Base-by-base conservation (phyloP, 345 rosid genomes). In the Excoecaria cochinchinensis region DNA sequence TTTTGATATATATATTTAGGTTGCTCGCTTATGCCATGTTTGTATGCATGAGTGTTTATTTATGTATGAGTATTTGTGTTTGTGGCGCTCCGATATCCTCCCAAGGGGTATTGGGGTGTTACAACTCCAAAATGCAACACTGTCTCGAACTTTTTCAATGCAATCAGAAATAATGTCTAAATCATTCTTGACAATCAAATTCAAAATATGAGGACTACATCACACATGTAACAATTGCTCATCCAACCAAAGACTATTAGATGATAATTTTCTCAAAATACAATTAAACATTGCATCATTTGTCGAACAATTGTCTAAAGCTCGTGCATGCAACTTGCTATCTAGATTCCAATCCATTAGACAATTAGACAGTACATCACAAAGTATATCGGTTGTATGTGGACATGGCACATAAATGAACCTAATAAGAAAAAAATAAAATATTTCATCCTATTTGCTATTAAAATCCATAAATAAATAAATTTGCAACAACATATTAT, bases 91-190 rank as follows among this genome's bases (percentile, higher is more conserved):
- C n/a, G n/a, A n/a, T n/a, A n/a, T n/a, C n/a, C n/a, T n/a, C n/a
- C n/a, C n/a, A n/a, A n/a, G n/a, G n/a, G n/a, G n/a, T n/a, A n/a
- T n/a, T n/a, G n/a, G n/a, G n/a, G n/a, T n/a, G n/a, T n/a, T n/a
- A n/a, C n/a, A n/a, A n/a, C n/a, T n/a, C 69, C 69, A 80, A 69
- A 21, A 81, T 1, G 40, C 24, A 8, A 81, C 76, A 44, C 64
- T 65, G 22, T 81, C 67, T 5, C 72, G 64, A 42, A 74, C 72
- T 14, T 70, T 80, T n/a, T 47, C 80, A 16, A 72, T 74, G 4
- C 13, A 38, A 42, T 15, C 51, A 3, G 21, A 50, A 47, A 75
- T 74, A 6, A 67, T 22, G 22, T 76, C 31, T 6, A 74, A 31
- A 2, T 74, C 77, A 63, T 74, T 66, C 8, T 71, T 67, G 5